Percentiles rank a stretch among this genome's conserved stretches.
Conservation (phyloP, 2,329 filamentous ascomycete species). For the Colletotrichum caudatum region DNA sequence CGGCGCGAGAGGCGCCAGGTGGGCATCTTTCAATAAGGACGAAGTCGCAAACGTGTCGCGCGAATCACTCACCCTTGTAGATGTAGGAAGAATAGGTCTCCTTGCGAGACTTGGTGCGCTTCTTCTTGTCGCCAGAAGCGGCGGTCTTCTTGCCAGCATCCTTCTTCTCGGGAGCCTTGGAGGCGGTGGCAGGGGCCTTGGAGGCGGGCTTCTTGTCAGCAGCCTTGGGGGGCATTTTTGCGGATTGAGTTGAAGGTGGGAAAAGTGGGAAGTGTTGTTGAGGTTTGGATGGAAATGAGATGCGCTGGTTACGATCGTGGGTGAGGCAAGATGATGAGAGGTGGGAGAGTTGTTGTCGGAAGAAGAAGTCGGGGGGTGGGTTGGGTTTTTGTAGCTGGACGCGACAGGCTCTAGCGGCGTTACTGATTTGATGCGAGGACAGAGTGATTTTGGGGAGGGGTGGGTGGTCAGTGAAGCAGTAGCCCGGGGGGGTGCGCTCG, state of each 20-base stretch:
- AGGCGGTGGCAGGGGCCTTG: conserved; percentile 87
- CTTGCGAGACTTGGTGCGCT: conserved; percentile 99
- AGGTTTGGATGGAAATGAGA: conserved; percentile 25
- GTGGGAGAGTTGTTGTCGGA: conserved; percentile 60
- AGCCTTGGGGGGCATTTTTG: conserved; percentile 96
- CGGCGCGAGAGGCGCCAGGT: not conserved
- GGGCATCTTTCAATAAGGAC: no score
- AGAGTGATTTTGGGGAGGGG: conserved; percentile 47
- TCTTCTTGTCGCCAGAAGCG: conserved; percentile 98
- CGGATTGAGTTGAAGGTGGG: conserved; percentile 30
- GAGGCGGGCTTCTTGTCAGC: conserved; percentile 99
- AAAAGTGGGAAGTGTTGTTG: conserved; percentile 28
- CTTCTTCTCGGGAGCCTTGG: conserved; percentile 90
- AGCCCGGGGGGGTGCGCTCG: conserved; percentile 7
- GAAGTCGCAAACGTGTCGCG: no score
- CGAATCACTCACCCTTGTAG: conserved; percentile 84
- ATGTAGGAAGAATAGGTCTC: conserved; percentile 99
- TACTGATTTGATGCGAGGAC: conserved; percentile 64
- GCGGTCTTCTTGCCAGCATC: conserved; percentile 99
- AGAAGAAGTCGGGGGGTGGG: conserved; percentile 62
- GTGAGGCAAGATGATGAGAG: conserved; percentile 51
- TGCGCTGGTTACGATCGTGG: conserved; percentile 45
- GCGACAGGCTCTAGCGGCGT: conserved; percentile 62
- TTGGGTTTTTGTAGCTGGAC: conserved; percentile 72
- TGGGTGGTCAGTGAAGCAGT: conserved; percentile 24